Conservation (phyloP, 2,329 filamentous ascomycete genomes). For the Myriosclerotinia curreyana region DNA sequence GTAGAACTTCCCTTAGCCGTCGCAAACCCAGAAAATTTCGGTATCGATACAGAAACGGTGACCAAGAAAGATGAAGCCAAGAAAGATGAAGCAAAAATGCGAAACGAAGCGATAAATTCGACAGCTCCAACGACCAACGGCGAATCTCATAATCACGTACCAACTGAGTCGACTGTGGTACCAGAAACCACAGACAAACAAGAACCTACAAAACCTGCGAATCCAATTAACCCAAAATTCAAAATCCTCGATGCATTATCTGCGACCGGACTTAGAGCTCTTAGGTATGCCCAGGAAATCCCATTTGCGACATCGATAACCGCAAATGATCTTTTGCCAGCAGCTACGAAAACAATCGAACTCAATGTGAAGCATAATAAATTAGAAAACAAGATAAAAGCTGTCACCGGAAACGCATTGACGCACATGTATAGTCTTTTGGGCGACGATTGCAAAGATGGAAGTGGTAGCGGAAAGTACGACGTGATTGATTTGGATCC, state of each 20-base stretch:
- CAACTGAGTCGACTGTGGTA: conserved; percentile 1
- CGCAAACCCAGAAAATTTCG: neutral
- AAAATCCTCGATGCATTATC: conserved; percentile 94
- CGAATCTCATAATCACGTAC: neutral
- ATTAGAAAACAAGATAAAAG: conserved; percentile 65
- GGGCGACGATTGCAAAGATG: conserved; percentile 40
- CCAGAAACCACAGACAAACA: neutral
- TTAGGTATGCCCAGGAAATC: conserved; percentile 89
- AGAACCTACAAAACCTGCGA: conserved; percentile 17
- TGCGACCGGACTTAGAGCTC: conserved; percentile 83
- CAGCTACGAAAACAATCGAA: conserved; percentile 76
- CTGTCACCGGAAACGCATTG: conserved; percentile 78
- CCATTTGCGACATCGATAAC: conserved; percentile 79
- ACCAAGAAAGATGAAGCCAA: neutral
- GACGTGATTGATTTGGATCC: conserved; percentile 96
- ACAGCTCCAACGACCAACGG: neutral
- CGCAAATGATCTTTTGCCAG: conserved; percentile 81
- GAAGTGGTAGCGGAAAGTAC: conserved; percentile 58
- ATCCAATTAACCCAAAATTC: conserved; percentile 47
- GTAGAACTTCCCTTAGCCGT: neutral
- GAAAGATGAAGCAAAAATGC: neutral
- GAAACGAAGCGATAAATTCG: neutral
- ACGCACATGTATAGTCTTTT: conserved; percentile 85
- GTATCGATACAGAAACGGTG: neutral
- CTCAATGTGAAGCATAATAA: conserved; percentile 83